A percentile compares a stretch with the other conserved stretches of the same genome.
phyloP scores from a whole-genome alignment of 1,284 basidiomycete species.

The Ceratobasidium sp. region DNA sequence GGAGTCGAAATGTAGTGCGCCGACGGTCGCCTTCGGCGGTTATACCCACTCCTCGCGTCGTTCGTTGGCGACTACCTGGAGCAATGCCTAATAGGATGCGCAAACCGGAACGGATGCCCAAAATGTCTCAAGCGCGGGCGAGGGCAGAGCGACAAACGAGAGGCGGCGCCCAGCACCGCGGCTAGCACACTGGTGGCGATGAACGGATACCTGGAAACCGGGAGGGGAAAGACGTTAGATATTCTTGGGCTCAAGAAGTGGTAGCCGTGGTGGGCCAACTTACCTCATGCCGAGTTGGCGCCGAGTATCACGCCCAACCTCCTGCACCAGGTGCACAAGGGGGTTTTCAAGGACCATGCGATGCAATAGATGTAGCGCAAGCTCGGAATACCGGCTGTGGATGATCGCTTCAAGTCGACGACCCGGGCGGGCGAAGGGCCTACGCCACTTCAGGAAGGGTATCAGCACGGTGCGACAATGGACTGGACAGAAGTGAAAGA shows the following conservation, averaged over 20 bases:
- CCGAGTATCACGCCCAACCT: conserved; percentile 51
- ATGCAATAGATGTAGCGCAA: neutral
- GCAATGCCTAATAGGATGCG: conserved; percentile 42
- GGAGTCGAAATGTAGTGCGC: conserved; percentile 45
- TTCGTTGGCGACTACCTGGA: conserved; percentile 46
- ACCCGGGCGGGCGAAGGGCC: neutral
- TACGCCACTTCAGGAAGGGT: conserved; percentile 13
- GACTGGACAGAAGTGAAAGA: conserved; percentile 15
- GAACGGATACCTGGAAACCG: neutral
- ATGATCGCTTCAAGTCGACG: neutral
- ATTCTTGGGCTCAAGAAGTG: conserved; percentile 3
- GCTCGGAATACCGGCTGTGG: neutral
- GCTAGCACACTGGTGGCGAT: neutral
- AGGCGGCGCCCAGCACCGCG: neutral
- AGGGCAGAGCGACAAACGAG: neutral
- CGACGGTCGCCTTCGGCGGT: conserved; percentile 42
- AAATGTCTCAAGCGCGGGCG: conserved; percentile 5
- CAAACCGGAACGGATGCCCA: conserved; percentile 25
- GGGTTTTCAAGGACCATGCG: conserved; percentile 56
- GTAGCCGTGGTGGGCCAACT: conserved; percentile 10
- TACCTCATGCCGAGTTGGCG: conserved; percentile 49
- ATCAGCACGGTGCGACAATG: conserved; percentile 2
- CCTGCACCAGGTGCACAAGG: conserved; percentile 53
- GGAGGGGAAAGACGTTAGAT: neutral
- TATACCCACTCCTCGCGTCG: conserved; percentile 50